These are phyloP conservation scores for Cenococcum geophilum DNA, from an alignment of 495 filamentous ascomycete genomes.

Conservation along the genomic window DNA sequence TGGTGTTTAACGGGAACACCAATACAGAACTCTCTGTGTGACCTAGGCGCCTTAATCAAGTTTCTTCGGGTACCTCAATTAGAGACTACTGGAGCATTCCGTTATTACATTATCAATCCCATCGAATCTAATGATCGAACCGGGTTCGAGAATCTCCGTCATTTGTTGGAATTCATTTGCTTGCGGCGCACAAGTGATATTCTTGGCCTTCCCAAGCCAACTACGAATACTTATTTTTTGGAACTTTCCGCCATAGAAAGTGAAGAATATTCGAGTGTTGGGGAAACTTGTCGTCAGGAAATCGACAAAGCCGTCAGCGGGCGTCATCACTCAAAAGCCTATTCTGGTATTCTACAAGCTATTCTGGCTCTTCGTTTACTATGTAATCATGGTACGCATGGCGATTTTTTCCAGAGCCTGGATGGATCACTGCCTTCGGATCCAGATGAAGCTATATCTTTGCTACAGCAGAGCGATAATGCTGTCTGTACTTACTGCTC, in stretches of 20 bases:
- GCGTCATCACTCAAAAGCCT: no score
- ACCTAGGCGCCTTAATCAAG: constrained; percentile 44
- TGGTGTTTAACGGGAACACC: constrained; percentile 50
- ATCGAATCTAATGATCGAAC: constrained; percentile 11
- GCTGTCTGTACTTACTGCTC: constrained; percentile 11
- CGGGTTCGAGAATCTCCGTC: constrained; percentile 8
- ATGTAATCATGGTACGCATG: constrained; percentile 22
- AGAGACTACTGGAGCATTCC: constrained; percentile 33
- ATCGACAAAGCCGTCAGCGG: no score
- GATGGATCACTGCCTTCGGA: no score
- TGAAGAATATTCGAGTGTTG: no score
- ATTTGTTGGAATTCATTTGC: constrained; percentile 28
- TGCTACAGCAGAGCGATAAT: constrained; percentile 5
- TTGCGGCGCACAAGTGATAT: constrained; percentile 30
- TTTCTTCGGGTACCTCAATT: constrained; percentile 44
- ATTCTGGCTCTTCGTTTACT: constrained; percentile 19
- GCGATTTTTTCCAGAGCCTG: not conserved
- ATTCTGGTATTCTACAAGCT: constrained; percentile 5
- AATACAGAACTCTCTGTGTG: constrained; percentile 47
- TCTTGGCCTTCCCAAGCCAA: constrained; percentile 25
- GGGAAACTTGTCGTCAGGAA: no score
- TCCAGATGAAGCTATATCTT: not conserved
- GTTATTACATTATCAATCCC: constrained; percentile 33
- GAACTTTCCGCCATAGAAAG: no score
- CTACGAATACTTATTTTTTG: no score